Percentiles rank a stretch among this genome's conserved stretches.
Evolutionary conservation across 805 yeast species (phyloP).

Genomic region (Hanseniaspora lachancei): DNA sequence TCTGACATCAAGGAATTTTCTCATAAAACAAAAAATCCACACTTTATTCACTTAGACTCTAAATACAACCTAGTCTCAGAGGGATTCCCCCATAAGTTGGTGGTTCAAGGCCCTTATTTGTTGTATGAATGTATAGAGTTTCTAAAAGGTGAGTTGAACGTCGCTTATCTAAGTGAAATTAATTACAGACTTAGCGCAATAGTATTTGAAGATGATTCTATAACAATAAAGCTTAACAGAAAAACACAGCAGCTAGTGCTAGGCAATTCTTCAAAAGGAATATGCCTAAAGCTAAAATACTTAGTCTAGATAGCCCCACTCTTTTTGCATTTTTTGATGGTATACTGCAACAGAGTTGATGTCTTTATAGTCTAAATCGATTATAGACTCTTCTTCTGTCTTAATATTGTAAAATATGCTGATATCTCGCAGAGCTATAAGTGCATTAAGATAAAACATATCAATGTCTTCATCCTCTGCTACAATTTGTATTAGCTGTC

Average conservation of each 20-base stretch:
- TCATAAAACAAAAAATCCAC: not conserved
- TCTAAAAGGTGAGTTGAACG: not conserved
- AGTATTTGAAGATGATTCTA: not conserved
- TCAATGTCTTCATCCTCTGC: not conserved
- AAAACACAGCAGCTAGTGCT: not conserved
- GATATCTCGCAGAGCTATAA: constrained; percentile 3
- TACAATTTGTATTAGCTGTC: not conserved
- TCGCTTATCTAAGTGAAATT: not conserved
- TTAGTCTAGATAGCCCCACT: not conserved
- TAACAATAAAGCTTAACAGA: not conserved
- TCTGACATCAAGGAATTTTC: constrained; percentile 1
- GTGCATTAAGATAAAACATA: not conserved
- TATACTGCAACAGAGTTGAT: not conserved
- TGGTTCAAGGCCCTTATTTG: constrained; percentile 7
- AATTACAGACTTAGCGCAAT: not conserved
- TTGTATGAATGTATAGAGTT: not conserved
- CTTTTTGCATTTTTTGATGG: not conserved
- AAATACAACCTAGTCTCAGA: not conserved
- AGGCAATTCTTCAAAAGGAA: not conserved
- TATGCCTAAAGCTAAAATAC: not conserved
- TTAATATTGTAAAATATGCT: not conserved
- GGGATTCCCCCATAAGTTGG: constrained; percentile 2
- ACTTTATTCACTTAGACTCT: not conserved
- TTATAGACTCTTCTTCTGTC: not conserved
- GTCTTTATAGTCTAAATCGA: constrained; percentile 8